Percentiles rank a stretch among this genome's conserved stretches.
Conservation (phyloP, 768 basidiomycete species). For the Sarcodon sp. region DNA sequence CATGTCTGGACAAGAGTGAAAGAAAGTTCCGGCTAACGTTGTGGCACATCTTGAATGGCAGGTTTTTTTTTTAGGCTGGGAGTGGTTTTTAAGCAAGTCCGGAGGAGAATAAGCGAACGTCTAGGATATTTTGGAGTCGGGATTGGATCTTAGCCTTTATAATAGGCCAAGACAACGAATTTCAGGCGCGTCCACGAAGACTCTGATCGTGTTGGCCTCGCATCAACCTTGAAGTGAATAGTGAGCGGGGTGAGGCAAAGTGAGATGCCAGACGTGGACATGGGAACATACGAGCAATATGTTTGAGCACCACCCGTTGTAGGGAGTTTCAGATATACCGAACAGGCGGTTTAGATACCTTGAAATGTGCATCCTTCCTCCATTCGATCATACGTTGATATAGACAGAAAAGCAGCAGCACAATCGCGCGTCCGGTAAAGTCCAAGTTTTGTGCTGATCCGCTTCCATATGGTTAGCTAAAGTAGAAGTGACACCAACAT, state of each 20-base stretch:
- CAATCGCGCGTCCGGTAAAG: too few species aligned
- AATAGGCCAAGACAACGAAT: slow-evolving; percentile 14
- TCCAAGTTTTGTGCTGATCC: too few species aligned
- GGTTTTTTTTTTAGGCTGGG: slow-evolving; percentile 8
- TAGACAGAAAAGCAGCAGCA: too few species aligned
- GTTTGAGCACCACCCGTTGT: too few species aligned
- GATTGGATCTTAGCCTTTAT: slow-evolving; percentile 12
- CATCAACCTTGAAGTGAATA: slow-evolving; percentile 3
- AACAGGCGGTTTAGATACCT: too few species aligned
- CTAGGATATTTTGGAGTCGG: slow-evolving; percentile 2
- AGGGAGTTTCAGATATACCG: too few species aligned
- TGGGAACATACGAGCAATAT: too few species aligned
- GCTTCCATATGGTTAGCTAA: too few species aligned
- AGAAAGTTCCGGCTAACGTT: slow-evolving; percentile 35
- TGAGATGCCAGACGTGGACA: too few species aligned
- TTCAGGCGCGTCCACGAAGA: slow-evolving; percentile 10
- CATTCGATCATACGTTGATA: too few species aligned
- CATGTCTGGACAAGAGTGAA: slow-evolving; percentile 3
- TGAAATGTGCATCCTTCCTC: too few species aligned
- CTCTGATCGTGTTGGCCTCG: slow-evolving; percentile 7
- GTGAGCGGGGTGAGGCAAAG: background rate
- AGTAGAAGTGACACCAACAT: too few species aligned
- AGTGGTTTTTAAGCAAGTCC: slow-evolving; percentile 10
- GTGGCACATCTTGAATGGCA: slow-evolving; percentile 44
- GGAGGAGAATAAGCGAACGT: slow-evolving; percentile 4